Percentiles rank a stretch among this genome's conserved stretches.
Evolutionary conservation across 2,329 filamentous ascomycete species (phyloP).

Genomic region (Cladosporium halotolerans): DNA sequence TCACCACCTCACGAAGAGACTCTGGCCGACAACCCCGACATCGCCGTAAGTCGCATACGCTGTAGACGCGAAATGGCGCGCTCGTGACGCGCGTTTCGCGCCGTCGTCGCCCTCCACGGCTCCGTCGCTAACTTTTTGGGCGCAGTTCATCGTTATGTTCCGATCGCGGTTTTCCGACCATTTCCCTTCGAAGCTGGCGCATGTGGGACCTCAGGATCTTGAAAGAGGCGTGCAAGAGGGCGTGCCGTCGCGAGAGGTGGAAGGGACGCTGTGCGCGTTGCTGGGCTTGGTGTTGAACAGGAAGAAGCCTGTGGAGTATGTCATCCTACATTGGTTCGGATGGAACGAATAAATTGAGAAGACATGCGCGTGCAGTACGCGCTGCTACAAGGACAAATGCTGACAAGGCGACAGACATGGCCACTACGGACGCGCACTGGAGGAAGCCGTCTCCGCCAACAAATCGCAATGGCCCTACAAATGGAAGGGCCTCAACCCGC

Average conservation of each 20-base stretch:
- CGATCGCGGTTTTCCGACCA: constrained; percentile 84
- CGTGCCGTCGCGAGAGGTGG: constrained; percentile 74
- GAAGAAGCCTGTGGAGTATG: constrained; percentile 98
- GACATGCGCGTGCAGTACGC: neutral
- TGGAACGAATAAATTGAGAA: neutral
- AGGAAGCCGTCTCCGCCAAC: constrained; percentile 83
- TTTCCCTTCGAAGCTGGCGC: constrained; percentile 78
- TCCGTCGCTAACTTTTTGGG: constrained; percentile 36
- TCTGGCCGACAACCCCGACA: constrained; percentile 82
- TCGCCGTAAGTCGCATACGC: constrained; percentile 64
- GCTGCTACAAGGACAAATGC: neutral
- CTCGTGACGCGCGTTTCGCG: constrained; percentile 22
- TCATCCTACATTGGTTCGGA: constrained; percentile 20
- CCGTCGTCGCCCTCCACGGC: constrained; percentile 15
- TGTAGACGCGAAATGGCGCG: constrained; percentile 25
- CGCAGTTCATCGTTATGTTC: constrained; percentile 96
- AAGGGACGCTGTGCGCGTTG: constrained; percentile 83
- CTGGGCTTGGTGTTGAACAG: constrained; percentile 85
- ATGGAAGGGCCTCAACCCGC: constrained; percentile 78
- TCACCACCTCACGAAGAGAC: constrained; percentile 88
- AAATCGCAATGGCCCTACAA: constrained; percentile 78
- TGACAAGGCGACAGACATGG: constrained; percentile 59
- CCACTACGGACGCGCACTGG: constrained; percentile 86
- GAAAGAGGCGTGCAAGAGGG: constrained; percentile 76
- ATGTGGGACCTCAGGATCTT: constrained; percentile 92